Percentiles rank a stretch among this genome's conserved stretches.
These are phyloP conservation scores for Colletotrichum sp. DNA, from an alignment of 2,329 filamentous ascomycete genomes.

Conservation along the genomic window DNA sequence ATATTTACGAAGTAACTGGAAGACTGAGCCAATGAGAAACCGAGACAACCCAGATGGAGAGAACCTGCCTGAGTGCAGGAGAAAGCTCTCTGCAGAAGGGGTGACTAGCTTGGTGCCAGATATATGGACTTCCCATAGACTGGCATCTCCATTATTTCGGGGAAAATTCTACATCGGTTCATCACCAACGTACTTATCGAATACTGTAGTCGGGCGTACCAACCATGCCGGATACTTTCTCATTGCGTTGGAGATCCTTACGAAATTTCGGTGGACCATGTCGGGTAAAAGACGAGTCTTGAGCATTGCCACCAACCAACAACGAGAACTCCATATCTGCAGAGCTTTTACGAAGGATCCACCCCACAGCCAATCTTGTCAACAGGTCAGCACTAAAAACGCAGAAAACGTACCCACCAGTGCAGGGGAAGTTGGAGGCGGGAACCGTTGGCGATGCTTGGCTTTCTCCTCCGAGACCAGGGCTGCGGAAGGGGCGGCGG, in stretches of 20 bases:
- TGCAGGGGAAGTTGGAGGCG: not conserved
- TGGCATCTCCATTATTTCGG: not conserved
- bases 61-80: slow-evolving; percentile 10
- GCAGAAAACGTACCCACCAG: not conserved
- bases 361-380: not conserved
- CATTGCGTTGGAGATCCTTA: not conserved
- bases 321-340: not conserved
- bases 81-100: not conserved
- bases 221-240: not conserved
- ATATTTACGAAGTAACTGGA: not conserved
- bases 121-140: not conserved
- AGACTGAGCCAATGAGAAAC: not conserved
- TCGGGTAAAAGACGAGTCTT: not conserved
- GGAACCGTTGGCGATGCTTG: not conserved
- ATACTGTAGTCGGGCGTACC: not conserved
- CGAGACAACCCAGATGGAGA: slow-evolving; percentile 41
- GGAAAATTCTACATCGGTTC: not conserved
- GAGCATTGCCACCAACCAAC: not conserved
- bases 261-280: not conserved
- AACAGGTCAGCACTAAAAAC: not conserved
- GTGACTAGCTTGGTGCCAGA: not conserved
- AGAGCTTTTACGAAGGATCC: not conserved
- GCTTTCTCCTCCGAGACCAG: not conserved
- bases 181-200: not conserved
- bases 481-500: not conserved